Evolutionary conservation across 2,329 filamentous ascomycete genomes (phyloP).

Genomic region (Phialemoniopsis sp.): DNA sequence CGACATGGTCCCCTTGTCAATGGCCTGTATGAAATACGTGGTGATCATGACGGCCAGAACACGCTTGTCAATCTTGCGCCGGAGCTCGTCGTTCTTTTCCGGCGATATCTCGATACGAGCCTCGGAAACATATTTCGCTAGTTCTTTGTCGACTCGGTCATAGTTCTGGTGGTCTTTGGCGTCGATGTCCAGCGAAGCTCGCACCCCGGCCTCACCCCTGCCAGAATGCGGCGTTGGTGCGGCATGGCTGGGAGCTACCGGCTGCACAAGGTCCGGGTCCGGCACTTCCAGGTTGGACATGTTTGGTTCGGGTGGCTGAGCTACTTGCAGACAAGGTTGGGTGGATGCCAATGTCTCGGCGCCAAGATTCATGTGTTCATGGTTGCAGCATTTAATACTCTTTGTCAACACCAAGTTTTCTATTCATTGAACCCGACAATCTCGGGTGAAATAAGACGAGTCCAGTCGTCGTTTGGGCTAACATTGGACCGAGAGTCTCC

Average conservation of each 20-base stretch:
- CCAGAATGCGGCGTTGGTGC: neutral
- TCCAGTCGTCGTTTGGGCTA: too few species aligned
- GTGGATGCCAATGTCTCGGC: too few species aligned
- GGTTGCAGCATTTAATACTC: too few species aligned
- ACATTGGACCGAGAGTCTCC: too few species aligned
- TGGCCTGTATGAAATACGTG: slow-evolving; percentile 69
- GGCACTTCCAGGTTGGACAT: slow-evolving; percentile 20
- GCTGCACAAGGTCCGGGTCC: slow-evolving; percentile 18
- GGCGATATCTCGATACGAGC: slow-evolving; percentile 51
- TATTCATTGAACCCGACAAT: too few species aligned
- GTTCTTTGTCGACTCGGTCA: slow-evolving; percentile 58
- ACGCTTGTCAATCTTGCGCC: slow-evolving; percentile 61
- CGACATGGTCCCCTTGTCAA: slow-evolving; percentile 64
- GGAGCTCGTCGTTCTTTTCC: slow-evolving; percentile 58
- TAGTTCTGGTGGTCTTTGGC: slow-evolving; percentile 49
- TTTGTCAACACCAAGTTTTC: too few species aligned
- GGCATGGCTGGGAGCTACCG: too few species aligned
- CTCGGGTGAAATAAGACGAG: too few species aligned
- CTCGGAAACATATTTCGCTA: slow-evolving; percentile 63
- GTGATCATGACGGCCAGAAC: slow-evolving; percentile 67
- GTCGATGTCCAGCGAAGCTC: slow-evolving; percentile 22
- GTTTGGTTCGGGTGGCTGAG: neutral
- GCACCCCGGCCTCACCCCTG: slow-evolving; percentile 5
- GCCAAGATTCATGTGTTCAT: too few species aligned
- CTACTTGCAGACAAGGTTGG: too few species aligned